Evolutionary conservation across 352 stramenopile genomes (phyloP), one percentile per base, ranked within the genome.

Genomic region (Globisporangium spinosum): DNA sequence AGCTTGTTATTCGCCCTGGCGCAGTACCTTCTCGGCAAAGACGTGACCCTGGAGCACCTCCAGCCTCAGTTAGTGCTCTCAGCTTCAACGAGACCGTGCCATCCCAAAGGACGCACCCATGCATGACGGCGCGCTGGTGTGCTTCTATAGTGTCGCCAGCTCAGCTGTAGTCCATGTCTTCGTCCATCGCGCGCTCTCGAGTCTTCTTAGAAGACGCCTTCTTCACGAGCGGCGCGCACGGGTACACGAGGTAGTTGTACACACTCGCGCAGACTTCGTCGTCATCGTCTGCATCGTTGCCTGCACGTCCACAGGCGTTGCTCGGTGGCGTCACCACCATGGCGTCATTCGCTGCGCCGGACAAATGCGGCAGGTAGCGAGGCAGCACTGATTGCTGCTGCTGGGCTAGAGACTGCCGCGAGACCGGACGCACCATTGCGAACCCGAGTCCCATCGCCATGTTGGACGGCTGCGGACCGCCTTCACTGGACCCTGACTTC

Each of bases 181-280:
- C 80, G 29, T 83, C 79, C 25, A 77, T 23, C 3, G 51, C 55
- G 32, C 76, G 77, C 49, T 85, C 81, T 58, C 79, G 62, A 4
- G 65, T 59, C 51, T 90, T 88, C 63, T 87, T 90, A 4, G 76
- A 73, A n/a, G 76, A 71, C 10, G 78, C 70, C 45, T 83, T 83
- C 47, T 83, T 85, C 7, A 70, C 56, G 23, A 76, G 74, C 9
- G 62, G 71, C 23, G 72, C 64, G 9, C 74, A 76, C 12, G 77
- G 65, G 56, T 89, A 87, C 47, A 89, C 73, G 3, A 76, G 74
- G 61, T 82, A 89, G 66, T 90, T 87, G 77, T 89, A 88, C 49
- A 87, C 78, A 32, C 76, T 64, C 0, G 57, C 54, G 13, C 66
- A 64, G 2, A 58, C 62, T 12, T 70, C 72, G 35, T 73, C 72